Evolutionary conservation across 768 basidiomycete species (phyloP).

Genomic region (Amanita rimosa): DNA sequence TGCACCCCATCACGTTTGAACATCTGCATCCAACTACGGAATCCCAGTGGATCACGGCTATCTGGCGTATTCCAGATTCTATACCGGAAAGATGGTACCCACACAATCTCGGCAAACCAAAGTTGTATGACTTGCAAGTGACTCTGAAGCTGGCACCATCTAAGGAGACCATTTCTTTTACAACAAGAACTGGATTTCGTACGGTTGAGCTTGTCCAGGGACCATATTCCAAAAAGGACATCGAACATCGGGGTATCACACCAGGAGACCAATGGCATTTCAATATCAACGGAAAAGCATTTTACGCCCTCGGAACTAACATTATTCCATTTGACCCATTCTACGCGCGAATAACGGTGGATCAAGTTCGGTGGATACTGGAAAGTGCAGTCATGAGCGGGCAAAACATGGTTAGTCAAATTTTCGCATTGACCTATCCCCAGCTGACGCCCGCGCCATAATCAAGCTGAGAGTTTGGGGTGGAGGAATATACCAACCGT

Average conservation of each 20-base stretch:
- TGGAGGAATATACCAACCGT: slow-evolving; percentile 42
- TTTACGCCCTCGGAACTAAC: slow-evolving; percentile 45
- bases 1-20: slow-evolving; percentile 18
- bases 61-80: slow-evolving; percentile 33
- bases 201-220: slow-evolving; percentile 42
- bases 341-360: slow-evolving; percentile 37
- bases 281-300: slow-evolving; percentile 43
- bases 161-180: slow-evolving; percentile 21
- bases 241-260: slow-evolving; percentile 35
- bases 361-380: slow-evolving; percentile 41
- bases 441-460: not conserved
- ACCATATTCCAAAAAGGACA: slow-evolving; percentile 32
- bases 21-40: slow-evolving; percentile 14
- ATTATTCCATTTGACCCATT: slow-evolving; percentile 55
- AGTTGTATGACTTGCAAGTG: slow-evolving; percentile 40
- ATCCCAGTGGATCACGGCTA: slow-evolving; percentile 29
- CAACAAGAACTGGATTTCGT: slow-evolving; percentile 44
- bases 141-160: slow-evolving; percentile 19
- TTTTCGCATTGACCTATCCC: not conserved
- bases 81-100: slow-evolving; percentile 44
- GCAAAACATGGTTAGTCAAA: slow-evolving; percentile 42
- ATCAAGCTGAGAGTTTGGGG: slow-evolving; percentile 47
- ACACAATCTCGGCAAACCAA: slow-evolving; percentile 41
- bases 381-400: slow-evolving; percentile 43
- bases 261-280: slow-evolving; percentile 56